Evolutionary conservation across 257 asterid genomes (phyloP).

Genomic region (Przewalskia tangutica): DNA sequence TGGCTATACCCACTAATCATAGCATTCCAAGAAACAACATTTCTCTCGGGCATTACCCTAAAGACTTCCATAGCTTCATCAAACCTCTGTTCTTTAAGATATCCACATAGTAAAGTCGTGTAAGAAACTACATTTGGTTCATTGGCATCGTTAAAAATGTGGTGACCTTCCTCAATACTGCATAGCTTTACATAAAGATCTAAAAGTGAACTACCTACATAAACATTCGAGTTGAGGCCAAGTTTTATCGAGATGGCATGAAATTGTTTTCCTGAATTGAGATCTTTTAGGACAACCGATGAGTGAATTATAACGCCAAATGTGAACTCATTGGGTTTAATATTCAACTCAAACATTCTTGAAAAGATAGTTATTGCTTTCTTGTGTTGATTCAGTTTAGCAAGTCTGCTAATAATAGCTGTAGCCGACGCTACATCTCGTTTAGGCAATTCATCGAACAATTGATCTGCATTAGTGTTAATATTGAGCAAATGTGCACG

Average conservation of each 20-base stretch:
- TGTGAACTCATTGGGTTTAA: conserved; percentile 67
- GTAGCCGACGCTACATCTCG: conserved; percentile 43
- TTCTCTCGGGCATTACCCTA: conserved; percentile 45
- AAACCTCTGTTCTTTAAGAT: conserved; percentile 38
- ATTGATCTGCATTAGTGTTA: conserved; percentile 9
- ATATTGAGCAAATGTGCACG: not conserved
- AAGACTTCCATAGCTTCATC: conserved; percentile 45
- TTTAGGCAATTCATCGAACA: conserved; percentile 58
- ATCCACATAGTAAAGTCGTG: conserved; percentile 56
- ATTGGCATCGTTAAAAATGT: conserved; percentile 42
- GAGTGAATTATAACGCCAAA: conserved; percentile 57
- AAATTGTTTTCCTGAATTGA: conserved; percentile 51
- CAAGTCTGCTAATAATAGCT: conserved; percentile 38
- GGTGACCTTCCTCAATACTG: conserved; percentile 25
- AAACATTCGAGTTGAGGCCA: conserved; percentile 47
- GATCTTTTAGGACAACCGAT: conserved; percentile 32
- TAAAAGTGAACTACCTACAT: conserved; percentile 56
- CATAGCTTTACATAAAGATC: conserved; percentile 57
- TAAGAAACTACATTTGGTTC: conserved; percentile 68
- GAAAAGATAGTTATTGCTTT: conserved; percentile 42
- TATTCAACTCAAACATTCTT: conserved; percentile 31
- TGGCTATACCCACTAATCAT: conserved; percentile 76
- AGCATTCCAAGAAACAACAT: conserved; percentile 74
- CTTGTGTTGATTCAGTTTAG: conserved; percentile 36
- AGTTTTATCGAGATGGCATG: conserved; percentile 38